Conservation (phyloP, 139 green algal genomes). For the Micractinium sp. region DNA sequence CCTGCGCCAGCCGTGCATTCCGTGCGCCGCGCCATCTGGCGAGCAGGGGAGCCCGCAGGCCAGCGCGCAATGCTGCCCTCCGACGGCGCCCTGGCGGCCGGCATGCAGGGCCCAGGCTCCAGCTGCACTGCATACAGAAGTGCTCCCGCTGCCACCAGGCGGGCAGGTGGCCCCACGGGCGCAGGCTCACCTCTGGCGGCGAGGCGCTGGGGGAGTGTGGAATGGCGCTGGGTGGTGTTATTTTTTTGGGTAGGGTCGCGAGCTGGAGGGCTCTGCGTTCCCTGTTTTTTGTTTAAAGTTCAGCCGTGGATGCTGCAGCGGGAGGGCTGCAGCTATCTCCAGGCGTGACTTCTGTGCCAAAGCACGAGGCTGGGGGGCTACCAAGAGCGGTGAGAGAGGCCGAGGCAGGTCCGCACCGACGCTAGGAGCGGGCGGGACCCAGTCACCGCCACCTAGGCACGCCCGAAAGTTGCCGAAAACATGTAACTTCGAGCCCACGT, state of each 20-base stretch:
- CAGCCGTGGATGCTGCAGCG: conserved; percentile 11
- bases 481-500: too few relatives aligned
- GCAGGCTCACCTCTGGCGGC: conserved; percentile 2
- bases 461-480: neutral
- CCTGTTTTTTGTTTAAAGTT: conserved; percentile 17
- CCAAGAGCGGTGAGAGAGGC: neutral
- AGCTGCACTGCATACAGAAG: neutral
- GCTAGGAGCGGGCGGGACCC: too few relatives aligned
- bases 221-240: neutral
- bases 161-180: neutral
- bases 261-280: neutral
- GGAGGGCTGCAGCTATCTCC: conserved; percentile 7
- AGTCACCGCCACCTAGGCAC: too few relatives aligned
- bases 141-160: neutral
- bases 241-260: neutral
- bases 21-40: neutral
- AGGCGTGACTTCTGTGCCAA: conserved; percentile 5
- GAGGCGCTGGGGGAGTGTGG: neutral
- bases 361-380: conserved; percentile 1
- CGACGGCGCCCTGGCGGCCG: neutral
- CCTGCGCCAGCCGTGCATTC: neutral
- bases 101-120: neutral
- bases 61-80: too few relatives aligned
- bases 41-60: neutral
- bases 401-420: neutral